phyloP scores from a whole-genome alignment of 345 rosid genomes.

The Sapria himalayana region DNA sequence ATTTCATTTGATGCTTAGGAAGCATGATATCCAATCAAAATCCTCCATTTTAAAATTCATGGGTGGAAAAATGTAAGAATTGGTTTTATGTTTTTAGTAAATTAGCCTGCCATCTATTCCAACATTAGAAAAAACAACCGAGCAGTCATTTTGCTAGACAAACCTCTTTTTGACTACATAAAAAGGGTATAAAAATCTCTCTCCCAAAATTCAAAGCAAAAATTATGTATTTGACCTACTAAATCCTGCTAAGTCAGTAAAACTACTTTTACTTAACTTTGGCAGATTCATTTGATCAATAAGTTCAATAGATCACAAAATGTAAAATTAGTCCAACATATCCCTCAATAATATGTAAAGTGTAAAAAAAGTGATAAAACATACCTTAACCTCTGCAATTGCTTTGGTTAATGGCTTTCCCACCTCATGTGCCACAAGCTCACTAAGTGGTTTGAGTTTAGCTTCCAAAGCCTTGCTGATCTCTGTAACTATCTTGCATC shows the following conservation, averaged over 20 bases:
- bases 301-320: not conserved
- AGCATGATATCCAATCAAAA: too few species aligned
- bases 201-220: not conserved
- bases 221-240: not conserved
- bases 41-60: too few species aligned
- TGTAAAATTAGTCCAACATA: not conserved
- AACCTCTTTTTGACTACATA: too few species aligned
- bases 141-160: too few species aligned
- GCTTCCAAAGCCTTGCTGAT: slow-evolving; percentile 78
- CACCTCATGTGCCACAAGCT: slow-evolving; percentile 89
- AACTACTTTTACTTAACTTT: not conserved
- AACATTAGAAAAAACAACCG: too few species aligned
- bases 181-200: not conserved
- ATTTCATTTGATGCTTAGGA: too few species aligned
- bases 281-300: not conserved
- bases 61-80: too few species aligned
- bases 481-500: slow-evolving; percentile 92
- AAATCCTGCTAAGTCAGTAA: not conserved
- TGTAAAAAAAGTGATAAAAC: slow-evolving; percentile 1
- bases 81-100: too few species aligned
- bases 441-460: slow-evolving; percentile 67
- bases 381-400: slow-evolving; percentile 91
- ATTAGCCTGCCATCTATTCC: too few species aligned
- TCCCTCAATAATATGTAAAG: not conserved
- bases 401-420: slow-evolving; percentile 95